These are phyloP conservation scores for Penicillium waksmanii DNA, from an alignment of 495 filamentous ascomycete genomes.

Conservation along the genomic window DNA sequence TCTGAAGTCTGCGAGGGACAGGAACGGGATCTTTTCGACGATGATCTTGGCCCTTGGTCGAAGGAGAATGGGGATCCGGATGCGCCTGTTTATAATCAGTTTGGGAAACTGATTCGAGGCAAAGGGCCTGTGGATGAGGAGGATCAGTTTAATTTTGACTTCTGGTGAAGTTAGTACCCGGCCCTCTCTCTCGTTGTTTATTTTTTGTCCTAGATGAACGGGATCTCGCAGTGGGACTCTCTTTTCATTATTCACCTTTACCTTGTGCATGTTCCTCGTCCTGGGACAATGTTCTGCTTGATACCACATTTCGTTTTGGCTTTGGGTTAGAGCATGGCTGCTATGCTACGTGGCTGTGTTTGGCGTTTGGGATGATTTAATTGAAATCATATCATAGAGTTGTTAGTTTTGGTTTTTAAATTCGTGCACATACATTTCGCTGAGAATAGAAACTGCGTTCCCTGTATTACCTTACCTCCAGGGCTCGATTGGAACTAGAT, in stretches of 20 bases:
- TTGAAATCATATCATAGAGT: conserved; percentile 1
- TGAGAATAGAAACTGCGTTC: no score
- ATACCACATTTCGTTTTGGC: conserved; percentile 2
- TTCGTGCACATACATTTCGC: no score
- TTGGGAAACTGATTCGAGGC: conserved; percentile 45
- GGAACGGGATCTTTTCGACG: conserved; percentile 55
- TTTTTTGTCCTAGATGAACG: not conserved
- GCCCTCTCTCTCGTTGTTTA: not conserved
- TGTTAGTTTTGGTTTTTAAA: no score
- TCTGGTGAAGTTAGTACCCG: not conserved
- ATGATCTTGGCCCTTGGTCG: conserved; percentile 46
- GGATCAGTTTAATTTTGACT: conserved; percentile 3
- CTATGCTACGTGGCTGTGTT: not conserved
- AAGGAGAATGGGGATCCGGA: conserved; percentile 70
- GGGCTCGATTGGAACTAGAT: no score
- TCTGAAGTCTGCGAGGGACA: conserved; percentile 56
- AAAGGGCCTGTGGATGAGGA: conserved; percentile 28
- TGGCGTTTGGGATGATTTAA: not conserved
- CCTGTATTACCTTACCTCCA: no score
- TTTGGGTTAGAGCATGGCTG: conserved; percentile 3
- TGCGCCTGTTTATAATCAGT: conserved; percentile 53
- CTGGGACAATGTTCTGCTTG: not conserved
- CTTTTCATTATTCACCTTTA: not conserved
- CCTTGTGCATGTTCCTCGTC: no score
- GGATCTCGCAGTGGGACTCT: not conserved